Conservation (phyloP, 495 filamentous ascomycete genomes). For the Immersiella caudata region DNA sequence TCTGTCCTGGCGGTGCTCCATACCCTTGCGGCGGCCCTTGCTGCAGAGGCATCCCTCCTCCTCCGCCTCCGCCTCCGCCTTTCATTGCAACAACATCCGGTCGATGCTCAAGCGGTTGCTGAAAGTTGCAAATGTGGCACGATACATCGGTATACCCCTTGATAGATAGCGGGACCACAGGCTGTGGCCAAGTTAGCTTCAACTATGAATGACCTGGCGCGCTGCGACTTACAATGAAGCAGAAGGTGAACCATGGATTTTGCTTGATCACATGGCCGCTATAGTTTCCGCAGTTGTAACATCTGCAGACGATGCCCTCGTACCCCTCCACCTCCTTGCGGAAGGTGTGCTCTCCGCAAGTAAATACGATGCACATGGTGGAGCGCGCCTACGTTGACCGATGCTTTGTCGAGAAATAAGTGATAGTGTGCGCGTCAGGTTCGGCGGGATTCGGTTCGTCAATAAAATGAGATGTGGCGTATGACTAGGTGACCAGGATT, state of each 20-base stretch:
- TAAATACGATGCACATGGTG: conserved; percentile 60
- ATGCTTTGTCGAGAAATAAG: background rate
- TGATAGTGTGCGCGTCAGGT: background rate
- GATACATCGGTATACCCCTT: conserved; percentile 58
- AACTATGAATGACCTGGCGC: background rate
- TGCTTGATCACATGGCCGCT: conserved; percentile 54
- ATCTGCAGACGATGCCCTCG: conserved; percentile 56
- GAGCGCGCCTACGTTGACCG: background rate
- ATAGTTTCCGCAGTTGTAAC: conserved; percentile 61
- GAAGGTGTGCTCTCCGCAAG: conserved; percentile 61
- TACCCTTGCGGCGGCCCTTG: conserved; percentile 28
- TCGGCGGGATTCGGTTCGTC: background rate
- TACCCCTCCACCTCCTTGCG: conserved; percentile 57
- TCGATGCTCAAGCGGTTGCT: conserved; percentile 56
- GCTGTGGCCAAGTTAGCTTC: conserved; percentile 35
- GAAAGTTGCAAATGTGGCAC: conserved; percentile 59
- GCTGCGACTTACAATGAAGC: conserved; percentile 51
- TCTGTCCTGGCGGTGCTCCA: conserved; percentile 22
- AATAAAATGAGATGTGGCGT: background rate
- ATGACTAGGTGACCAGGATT: background rate
- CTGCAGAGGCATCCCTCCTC: conserved; percentile 50
- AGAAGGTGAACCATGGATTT: conserved; percentile 62
- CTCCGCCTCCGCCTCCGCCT: conserved; percentile 44
- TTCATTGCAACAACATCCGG: conserved; percentile 53
- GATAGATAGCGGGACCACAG: conserved; percentile 57